Evolutionary conservation across 139 green algal genomes (phyloP).

Genomic region (Haematococcus sp.): DNA sequence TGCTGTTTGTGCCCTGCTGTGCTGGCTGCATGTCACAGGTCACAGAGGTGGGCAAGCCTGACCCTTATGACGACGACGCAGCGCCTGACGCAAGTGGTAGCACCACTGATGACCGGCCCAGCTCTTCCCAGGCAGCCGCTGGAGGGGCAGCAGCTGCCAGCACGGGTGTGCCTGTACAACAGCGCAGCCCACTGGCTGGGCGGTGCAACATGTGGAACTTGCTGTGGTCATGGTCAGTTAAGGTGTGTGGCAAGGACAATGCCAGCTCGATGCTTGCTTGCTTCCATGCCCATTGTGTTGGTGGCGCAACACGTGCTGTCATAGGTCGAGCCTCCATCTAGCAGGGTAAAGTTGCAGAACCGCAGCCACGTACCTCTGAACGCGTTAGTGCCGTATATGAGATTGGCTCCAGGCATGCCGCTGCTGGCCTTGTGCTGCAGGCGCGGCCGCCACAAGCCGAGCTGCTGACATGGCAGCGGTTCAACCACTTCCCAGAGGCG

Average conservation of each 20-base stretch:
- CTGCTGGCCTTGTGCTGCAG: slow-evolving; percentile 8
- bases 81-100: background rate
- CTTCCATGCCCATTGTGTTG: no score
- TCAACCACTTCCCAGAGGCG: slow-evolving; percentile 57
- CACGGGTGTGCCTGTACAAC: background rate
- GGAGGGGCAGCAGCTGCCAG: background rate
- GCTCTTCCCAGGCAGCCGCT: background rate
- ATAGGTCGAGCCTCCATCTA: no score
- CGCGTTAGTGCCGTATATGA: no score
- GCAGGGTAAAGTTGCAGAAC: no score
- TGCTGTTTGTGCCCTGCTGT: background rate
- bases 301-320: no score
- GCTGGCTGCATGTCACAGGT: slow-evolving; percentile 6
- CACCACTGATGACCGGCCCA: background rate
- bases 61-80: slow-evolving; percentile 10
- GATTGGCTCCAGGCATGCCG: no score
- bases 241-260: no score
- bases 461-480: slow-evolving; percentile 50
- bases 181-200: slow-evolving; percentile 12
- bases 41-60: slow-evolving; percentile 22
- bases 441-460: slow-evolving; percentile 23
- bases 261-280: no score
- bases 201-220: slow-evolving; percentile 43
- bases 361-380: no score
- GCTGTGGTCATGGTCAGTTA: slow-evolving; percentile 43